Conservation (phyloP, 148 eudicot genomes). For the Arctostaphylos glauca region DNA sequence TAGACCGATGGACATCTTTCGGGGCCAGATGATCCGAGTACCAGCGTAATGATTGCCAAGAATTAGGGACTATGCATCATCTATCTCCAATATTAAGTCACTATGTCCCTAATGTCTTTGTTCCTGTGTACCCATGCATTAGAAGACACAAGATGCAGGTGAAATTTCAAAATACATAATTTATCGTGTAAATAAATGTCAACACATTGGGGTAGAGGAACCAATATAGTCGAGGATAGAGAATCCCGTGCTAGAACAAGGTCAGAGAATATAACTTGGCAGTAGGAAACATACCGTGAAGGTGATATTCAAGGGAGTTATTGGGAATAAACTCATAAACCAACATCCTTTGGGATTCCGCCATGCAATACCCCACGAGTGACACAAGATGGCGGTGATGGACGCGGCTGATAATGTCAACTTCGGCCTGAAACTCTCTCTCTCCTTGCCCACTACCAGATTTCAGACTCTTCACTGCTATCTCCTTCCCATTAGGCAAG, state of each 20-base stretch:
- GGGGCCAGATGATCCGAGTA: neutral
- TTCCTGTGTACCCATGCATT: neutral
- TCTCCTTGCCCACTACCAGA: constrained; percentile 36
- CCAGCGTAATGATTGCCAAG: neutral
- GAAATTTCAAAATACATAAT: neutral
- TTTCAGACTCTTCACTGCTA: constrained; percentile 36
- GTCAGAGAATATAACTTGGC: neutral
- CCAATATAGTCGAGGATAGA: neutral
- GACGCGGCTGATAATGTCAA: constrained; percentile 39
- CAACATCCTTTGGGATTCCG: constrained; percentile 27
- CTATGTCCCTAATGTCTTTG: neutral
- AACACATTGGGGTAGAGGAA: neutral
- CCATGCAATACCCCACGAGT: constrained; percentile 40
- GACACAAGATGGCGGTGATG: constrained; percentile 44
- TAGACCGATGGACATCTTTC: neutral
- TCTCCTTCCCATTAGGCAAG: constrained; percentile 29
- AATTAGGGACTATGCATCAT: neutral
- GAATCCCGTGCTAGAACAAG: neutral
- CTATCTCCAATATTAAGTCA: neutral
- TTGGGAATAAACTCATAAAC: constrained; percentile 41
- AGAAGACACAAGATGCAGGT: neutral
- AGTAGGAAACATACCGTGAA: constrained; percentile 27
- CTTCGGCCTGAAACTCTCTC: constrained; percentile 37
- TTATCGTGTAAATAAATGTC: neutral
- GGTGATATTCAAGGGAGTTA: constrained; percentile 28